Base-by-base conservation (phyloP, 805 yeast genomes). In the Dipodascus albidus region DNA sequence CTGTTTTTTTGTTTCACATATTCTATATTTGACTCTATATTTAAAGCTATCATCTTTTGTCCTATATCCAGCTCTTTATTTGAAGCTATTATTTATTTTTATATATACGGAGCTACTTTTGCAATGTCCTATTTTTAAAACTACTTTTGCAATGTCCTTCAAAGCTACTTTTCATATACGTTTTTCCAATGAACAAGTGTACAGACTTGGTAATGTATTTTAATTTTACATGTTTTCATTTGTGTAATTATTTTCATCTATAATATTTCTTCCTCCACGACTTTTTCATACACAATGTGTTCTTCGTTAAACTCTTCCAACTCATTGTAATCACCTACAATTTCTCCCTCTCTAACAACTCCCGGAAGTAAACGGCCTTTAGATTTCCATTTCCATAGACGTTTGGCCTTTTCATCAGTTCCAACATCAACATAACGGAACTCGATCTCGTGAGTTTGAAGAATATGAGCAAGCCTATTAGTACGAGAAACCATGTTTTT, bases 321-420 rank as follows among this genome's bases (percentile, higher is more conserved):
- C n/a, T 38, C 20, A 38, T 14, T 19, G 44, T 6, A 38, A 38
- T 38, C 44, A 4, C 44, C 44, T 6, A 38, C 20, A 17, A 81
- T 89, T 60, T 86, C 93, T 23, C 80, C 81, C 4, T 86, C 87
- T 67, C 96, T 77, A 17, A 89, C 89, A 19, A 89, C 77, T 31
- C 90, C 96, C 1, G 97, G 97, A 54, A 88, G 75, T 1, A 79
- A 71, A 59, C 85, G 80, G 2, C 95, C 96, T 27, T 73, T 74
- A 17, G 85, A 74, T 50, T 62, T 51, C 62, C 79, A 79, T 59
- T 93, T 76, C 96, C 96, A 89, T 23, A 87, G 77, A 60, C 80
- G 78, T 67, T 88, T 82, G 14, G 96, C 96, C 56, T 82, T 85
- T 51, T 82, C 89, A 64, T 89, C 95, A 0, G 96, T 87, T 3